A percentile compares a stretch with the other conserved stretches of the same genome.
Evolutionary conservation across 176 grass and related monocot species (phyloP).

Genomic region (Elymus sibiricus): DNA sequence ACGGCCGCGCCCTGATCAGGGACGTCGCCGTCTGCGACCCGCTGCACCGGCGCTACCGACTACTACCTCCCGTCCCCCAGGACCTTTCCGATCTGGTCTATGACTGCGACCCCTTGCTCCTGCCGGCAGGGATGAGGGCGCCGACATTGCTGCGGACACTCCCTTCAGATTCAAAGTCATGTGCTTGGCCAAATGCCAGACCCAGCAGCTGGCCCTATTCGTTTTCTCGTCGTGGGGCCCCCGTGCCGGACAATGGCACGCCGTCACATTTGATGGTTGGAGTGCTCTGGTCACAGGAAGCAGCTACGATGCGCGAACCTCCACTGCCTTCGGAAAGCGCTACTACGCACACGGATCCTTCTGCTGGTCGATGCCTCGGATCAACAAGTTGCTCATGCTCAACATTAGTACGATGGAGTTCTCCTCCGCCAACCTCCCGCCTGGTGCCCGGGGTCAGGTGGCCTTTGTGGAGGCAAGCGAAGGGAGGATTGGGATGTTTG

Average conservation of each 20-base stretch:
- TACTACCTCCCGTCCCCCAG: not conserved
- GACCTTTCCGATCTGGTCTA: not conserved
- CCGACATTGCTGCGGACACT: not conserved
- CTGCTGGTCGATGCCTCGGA: not conserved
- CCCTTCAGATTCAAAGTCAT: not conserved
- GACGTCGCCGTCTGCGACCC: not conserved
- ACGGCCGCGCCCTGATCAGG: not conserved
- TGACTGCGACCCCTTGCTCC: not conserved
- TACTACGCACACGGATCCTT: not conserved
- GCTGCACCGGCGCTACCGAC: not conserved
- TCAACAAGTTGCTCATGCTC: not conserved
- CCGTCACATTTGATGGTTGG: not conserved
- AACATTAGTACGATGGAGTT: not conserved
- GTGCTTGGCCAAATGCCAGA: not conserved
- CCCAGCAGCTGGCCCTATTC: not conserved
- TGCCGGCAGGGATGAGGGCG: not conserved
- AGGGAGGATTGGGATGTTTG: not conserved
- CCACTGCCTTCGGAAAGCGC: not conserved
- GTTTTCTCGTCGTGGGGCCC: not conserved
- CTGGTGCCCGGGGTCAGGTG: not conserved
- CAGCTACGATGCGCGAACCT: no score
- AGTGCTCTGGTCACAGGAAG: not conserved
- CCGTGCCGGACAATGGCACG: not conserved
- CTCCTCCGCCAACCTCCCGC: not conserved
- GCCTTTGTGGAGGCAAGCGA: not conserved